Evolutionary conservation across 805 yeast species (phyloP).

Genomic region (Cyberlindnera petersonii): DNA sequence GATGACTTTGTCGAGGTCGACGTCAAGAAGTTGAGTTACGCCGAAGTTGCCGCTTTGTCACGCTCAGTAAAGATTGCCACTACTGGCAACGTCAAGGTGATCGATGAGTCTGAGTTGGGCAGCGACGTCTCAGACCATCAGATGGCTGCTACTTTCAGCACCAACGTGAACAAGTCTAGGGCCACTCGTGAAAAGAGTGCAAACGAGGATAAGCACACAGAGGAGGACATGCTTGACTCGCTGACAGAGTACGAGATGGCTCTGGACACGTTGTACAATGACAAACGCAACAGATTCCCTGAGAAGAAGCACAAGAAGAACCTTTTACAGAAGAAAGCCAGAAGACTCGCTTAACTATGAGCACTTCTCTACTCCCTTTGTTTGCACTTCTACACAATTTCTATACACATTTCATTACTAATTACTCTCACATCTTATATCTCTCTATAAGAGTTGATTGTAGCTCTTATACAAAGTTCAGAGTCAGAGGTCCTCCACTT

Average conservation of each 20-base stretch:
- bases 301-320: slow-evolving; percentile 20
- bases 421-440: neutral
- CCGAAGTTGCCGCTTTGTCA: slow-evolving; percentile 44
- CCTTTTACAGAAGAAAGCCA: slow-evolving; percentile 11
- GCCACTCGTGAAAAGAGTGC: too few relatives aligned
- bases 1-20: slow-evolving; percentile 44
- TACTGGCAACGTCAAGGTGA: slow-evolving; percentile 9
- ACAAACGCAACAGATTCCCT: slow-evolving; percentile 21
- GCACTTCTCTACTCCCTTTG: neutral
- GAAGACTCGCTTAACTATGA: slow-evolving; percentile 4
- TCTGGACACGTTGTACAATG: slow-evolving; percentile 17
- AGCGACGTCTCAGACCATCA: slow-evolving; percentile 19
- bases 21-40: slow-evolving; percentile 46
- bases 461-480: neutral
- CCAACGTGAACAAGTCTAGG: neutral
- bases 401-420: neutral
- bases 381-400: neutral
- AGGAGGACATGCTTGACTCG: neutral
- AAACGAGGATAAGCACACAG: too few relatives aligned
- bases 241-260: slow-evolving; percentile 15
- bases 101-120: slow-evolving; percentile 18
- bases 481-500: slow-evolving; percentile 50
- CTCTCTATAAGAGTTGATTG: neutral
- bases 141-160: slow-evolving; percentile 19
- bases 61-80: slow-evolving; percentile 13